Evolutionary conservation across 2,329 filamentous ascomycete genomes (phyloP).

Genomic region (Balansia obtecta): DNA sequence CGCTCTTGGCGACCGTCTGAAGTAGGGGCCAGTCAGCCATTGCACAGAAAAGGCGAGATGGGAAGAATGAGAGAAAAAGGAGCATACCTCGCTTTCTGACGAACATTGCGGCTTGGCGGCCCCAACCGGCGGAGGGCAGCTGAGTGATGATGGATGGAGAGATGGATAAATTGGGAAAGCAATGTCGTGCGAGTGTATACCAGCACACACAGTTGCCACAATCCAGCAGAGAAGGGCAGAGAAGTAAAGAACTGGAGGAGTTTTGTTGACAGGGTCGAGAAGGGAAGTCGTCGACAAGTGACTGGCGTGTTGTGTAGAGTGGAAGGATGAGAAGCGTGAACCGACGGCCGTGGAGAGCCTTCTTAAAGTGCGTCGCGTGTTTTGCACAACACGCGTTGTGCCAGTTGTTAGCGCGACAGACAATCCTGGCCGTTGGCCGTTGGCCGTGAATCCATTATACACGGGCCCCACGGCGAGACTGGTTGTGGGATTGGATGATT

Average conservation of each 20-base stretch:
- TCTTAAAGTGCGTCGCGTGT: conserved; percentile 24
- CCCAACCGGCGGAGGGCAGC: conserved; percentile 10
- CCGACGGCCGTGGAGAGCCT: conserved; percentile 15
- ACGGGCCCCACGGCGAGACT: conserved; percentile 10
- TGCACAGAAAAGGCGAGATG: neutral
- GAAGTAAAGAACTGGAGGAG: conserved; percentile 1
- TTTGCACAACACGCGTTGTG: conserved; percentile 17
- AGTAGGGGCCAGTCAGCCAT: conserved; percentile 17
- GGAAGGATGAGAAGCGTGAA: conserved; percentile 9
- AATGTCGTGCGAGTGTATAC: conserved; percentile 14
- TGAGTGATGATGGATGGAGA: conserved; percentile 11
- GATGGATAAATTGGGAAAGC: conserved; percentile 11
- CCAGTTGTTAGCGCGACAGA: conserved; percentile 21
- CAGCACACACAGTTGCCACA: conserved; percentile 4
- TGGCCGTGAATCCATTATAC: conserved; percentile 16
- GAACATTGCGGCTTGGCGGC: conserved; percentile 36
- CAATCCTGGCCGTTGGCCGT: too few relatives aligned
- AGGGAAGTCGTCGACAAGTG: conserved; percentile 5
- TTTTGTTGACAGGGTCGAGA: neutral
- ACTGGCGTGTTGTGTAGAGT: conserved; percentile 11
- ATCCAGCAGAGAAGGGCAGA: conserved; percentile 8
- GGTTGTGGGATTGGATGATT: too few relatives aligned
- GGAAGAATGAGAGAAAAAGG: neutral
- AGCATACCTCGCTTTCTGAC: conserved; percentile 51
- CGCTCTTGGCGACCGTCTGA: conserved; percentile 98